Conservation (phyloP, 2,329 filamentous ascomycete genomes). For the Ophiocordyceps camponoti-rufipedis region DNA sequence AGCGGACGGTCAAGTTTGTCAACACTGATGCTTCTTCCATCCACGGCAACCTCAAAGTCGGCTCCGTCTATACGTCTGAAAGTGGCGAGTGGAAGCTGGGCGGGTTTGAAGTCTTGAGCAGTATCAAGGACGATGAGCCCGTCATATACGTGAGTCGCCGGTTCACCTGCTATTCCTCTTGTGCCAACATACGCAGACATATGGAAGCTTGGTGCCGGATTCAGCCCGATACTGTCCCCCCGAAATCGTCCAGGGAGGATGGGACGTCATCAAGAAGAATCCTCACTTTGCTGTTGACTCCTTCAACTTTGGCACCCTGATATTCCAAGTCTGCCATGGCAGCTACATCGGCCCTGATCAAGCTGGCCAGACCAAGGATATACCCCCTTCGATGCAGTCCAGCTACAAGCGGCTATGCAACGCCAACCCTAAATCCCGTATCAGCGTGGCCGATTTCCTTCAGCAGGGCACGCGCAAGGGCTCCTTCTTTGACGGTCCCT, state of each 20-base stretch:
- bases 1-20: constrained; percentile 89
- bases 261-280: constrained; percentile 74
- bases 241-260: constrained; percentile 72
- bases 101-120: constrained; percentile 86
- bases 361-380: constrained; percentile 65
- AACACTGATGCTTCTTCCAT: constrained; percentile 86
- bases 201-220: constrained; percentile 75
- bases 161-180: no score
- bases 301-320: constrained; percentile 66
- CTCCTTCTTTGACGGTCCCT: constrained; percentile 79
- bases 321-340: constrained; percentile 87
- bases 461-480: constrained; percentile 71
- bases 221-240: constrained; percentile 71
- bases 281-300: constrained; percentile 71
- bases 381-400: constrained; percentile 76
- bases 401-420: constrained; percentile 83
- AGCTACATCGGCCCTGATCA: constrained; percentile 61
- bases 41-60: constrained; percentile 70
- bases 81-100: constrained; percentile 96
- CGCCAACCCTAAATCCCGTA: constrained; percentile 70
- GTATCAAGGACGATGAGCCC: constrained; percentile 88
- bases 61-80: constrained; percentile 82
- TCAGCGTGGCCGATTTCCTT: constrained; percentile 71
- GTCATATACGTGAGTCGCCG: constrained; percentile 54
- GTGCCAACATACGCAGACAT: constrained; percentile 35